Evolutionary conservation across 1,284 basidiomycete genomes (phyloP).

Genomic region (Sanghuangporus baumii): DNA sequence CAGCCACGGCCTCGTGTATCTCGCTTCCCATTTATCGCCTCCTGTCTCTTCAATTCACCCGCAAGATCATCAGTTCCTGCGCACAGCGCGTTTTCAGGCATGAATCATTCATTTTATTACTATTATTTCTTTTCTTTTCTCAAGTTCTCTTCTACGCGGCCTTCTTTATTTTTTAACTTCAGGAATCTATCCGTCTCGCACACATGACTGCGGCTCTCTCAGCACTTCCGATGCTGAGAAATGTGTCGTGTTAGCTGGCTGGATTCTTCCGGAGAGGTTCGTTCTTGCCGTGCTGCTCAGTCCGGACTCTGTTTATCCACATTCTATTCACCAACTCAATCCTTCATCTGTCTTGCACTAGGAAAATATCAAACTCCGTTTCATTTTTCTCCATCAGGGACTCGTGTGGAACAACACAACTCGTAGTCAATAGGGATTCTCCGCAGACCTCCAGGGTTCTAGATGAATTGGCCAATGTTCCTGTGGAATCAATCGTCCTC

Average conservation of each 20-base stretch:
- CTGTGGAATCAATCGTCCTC: conserved; percentile 72
- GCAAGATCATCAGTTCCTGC: background rate
- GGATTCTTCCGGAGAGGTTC: conserved; percentile 72
- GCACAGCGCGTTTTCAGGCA: conserved; percentile 5
- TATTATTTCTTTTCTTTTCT: background rate
- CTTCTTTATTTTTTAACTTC: conserved; percentile 11
- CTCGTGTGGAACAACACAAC: conserved; percentile 69
- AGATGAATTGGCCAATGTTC: conserved; percentile 50
- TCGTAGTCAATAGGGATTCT: conserved; percentile 52
- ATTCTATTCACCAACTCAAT: conserved; percentile 1
- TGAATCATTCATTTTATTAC: background rate
- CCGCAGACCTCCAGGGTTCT: conserved; percentile 30
- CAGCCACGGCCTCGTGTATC: conserved; percentile 6
- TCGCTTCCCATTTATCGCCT: conserved; percentile 1
- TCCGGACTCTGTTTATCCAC: conserved; percentile 9
- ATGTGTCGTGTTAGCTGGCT: conserved; percentile 69
- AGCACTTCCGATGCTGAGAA: conserved; percentile 47
- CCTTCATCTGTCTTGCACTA: conserved; percentile 31
- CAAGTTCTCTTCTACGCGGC: background rate
- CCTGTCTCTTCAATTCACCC: background rate
- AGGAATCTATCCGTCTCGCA: conserved; percentile 59
- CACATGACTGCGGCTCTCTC: conserved; percentile 64
- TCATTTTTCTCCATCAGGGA: conserved; percentile 82
- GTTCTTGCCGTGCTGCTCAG: conserved; percentile 28
- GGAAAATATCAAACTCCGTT: conserved; percentile 60